These are phyloP conservation scores for Apophysomyces trapeziformis DNA, from an alignment of 371 early-diverging fungal genomes.

Conservation along the genomic window DNA sequence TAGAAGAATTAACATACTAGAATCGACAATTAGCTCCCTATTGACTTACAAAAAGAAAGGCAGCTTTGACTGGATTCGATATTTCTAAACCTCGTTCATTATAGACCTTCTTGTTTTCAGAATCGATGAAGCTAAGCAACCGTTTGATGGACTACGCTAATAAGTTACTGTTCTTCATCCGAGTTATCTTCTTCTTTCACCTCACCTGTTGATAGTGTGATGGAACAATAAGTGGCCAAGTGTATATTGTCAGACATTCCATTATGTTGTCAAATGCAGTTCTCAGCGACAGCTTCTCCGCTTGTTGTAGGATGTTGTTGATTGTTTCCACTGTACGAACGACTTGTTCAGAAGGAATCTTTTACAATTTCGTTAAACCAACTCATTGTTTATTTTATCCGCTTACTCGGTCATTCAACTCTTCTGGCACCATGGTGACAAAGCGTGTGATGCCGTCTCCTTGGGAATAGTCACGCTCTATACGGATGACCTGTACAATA, in stretches of 20 bases:
- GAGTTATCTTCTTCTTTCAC: neutral
- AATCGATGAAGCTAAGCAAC: conserved; percentile 43
- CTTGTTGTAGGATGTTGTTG: conserved; percentile 41
- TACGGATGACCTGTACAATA: conserved; percentile 24
- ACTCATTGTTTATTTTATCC: neutral
- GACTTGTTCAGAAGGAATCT: conserved; percentile 44
- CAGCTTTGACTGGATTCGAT: conserved; percentile 49
- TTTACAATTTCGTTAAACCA: neutral
- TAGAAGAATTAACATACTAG: neutral
- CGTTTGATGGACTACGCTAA: conserved; percentile 35
- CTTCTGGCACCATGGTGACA: conserved; percentile 39
- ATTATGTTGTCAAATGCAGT: conserved; percentile 51
- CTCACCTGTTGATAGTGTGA: conserved; percentile 54
- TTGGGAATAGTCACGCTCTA: conserved; percentile 53
- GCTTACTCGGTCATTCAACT: conserved; percentile 45
- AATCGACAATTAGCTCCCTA: no score
- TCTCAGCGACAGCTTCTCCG: conserved; percentile 44
- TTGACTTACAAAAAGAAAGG: conserved; percentile 54
- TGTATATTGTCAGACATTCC: conserved; percentile 49
- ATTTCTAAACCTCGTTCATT: conserved; percentile 40
- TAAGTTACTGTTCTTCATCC: neutral
- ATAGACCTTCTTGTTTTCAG: conserved; percentile 44
- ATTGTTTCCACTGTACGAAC: conserved; percentile 44
- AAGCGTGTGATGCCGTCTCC: conserved; percentile 58
- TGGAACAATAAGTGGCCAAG: conserved; percentile 49